Conservation (phyloP, 345 rosid species). For the Arabidopsis suecica region DNA sequence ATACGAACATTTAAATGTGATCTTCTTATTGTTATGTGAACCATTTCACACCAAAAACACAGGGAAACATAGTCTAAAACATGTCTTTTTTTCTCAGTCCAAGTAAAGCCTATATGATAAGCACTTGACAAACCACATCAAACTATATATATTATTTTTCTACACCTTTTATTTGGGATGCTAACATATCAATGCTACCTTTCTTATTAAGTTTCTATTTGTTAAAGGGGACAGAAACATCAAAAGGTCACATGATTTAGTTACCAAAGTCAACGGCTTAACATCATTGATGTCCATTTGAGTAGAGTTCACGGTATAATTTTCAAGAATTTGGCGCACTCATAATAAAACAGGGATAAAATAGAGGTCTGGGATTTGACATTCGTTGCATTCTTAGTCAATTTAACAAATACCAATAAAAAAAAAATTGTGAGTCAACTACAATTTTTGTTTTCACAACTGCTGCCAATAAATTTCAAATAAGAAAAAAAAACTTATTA, state of each 20-base stretch:
- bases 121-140: not conserved
- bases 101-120: not conserved
- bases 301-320: not conserved
- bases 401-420: not conserved
- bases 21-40: constrained; percentile 1
- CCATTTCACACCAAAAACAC: not conserved
- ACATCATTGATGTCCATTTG: not conserved
- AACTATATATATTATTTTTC: not conserved
- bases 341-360: not conserved
- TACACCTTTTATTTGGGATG: constrained; percentile 3
- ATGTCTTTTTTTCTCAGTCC: not conserved
- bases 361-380: not conserved
- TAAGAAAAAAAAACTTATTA: not conserved
- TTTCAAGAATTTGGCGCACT: not conserved
- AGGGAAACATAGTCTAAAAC: not conserved
- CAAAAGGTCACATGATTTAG: constrained; percentile 1
- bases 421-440: not conserved
- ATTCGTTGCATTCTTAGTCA: not conserved
- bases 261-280: constrained; percentile 8
- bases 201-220: not conserved
- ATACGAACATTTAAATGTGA: not conserved
- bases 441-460: not conserved
- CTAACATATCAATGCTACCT: not conserved
- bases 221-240: not conserved
- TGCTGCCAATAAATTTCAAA: not conserved